A percentile compares a stretch with the other conserved stretches of the same genome.
Evolutionary conservation across 306 rosid species (phyloP).

Genomic region (Oemleria cerasiformis): DNA sequence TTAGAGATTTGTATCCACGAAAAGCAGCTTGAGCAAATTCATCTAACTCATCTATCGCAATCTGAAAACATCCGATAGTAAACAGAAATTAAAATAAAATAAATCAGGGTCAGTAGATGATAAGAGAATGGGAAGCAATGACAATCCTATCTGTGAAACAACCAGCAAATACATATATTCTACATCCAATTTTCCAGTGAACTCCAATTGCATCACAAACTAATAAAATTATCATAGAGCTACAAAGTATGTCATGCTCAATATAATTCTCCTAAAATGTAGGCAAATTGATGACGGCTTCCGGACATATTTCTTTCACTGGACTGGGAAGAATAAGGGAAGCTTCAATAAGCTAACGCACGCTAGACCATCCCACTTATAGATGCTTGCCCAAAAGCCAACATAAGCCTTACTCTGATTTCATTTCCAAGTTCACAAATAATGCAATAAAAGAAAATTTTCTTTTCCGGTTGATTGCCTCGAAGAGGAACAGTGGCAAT

Average conservation of each 20-base stretch:
- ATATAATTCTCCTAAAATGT: not conserved
- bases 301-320: not conserved
- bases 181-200: conserved; percentile 10
- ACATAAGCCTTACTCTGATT: not conserved
- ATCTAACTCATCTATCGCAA: conserved; percentile 84
- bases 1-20: conserved; percentile 77
- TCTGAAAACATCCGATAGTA: conserved; percentile 46
- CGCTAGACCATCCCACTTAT: not conserved
- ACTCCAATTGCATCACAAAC: not conserved
- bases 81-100: conserved; percentile 24
- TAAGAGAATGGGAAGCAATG: conserved; percentile 17
- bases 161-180: conserved; percentile 10
- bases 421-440: not conserved
- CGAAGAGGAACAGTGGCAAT: not conserved
- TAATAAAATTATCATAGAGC: not conserved
- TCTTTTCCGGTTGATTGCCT: not conserved
- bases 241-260: conserved; percentile 2
- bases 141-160: conserved; percentile 12
- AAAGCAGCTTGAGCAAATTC: conserved; percentile 99
- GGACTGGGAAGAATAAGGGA: not conserved
- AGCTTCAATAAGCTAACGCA: not conserved
- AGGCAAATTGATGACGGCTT: not conserved
- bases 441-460: not conserved
- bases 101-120: conserved; percentile 15
- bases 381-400: not conserved